phyloP scores from a whole-genome alignment of 352 stramenopile genomes.

The Globisporangium perplexum region DNA sequence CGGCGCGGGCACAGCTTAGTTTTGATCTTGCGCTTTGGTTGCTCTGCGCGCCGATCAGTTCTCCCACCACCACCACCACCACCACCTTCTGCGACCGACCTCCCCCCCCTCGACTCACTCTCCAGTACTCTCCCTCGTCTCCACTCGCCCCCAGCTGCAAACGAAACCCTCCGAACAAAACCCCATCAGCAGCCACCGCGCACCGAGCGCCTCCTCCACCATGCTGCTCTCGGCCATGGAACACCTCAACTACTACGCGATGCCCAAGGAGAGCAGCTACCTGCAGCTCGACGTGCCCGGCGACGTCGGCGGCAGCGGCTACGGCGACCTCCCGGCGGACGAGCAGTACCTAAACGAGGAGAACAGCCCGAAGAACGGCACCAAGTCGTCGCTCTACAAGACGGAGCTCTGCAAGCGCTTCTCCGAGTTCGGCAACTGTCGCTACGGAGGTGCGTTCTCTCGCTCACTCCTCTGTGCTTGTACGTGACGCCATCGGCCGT shows the following conservation, averaged over 20 bases:
- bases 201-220: neutral
- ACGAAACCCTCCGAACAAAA: too few relatives aligned
- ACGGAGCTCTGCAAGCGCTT: slow-evolving; percentile 87
- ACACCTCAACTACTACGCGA: slow-evolving; percentile 79
- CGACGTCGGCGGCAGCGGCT: slow-evolving; percentile 23
- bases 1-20: slow-evolving; percentile 7
- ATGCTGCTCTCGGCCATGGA: slow-evolving; percentile 84
- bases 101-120: neutral
- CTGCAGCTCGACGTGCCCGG: slow-evolving; percentile 49
- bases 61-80: neutral
- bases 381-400: slow-evolving; percentile 85
- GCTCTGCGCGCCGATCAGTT: neutral
- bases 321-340: slow-evolving; percentile 34
- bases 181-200: neutral
- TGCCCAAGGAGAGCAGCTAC: slow-evolving; percentile 59
- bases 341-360: slow-evolving; percentile 73
- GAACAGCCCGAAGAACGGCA: slow-evolving; percentile 80
- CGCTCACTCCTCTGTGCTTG: neutral
- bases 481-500: neutral
- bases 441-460: slow-evolving; percentile 60
- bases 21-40: slow-evolving; percentile 15
- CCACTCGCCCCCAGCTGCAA: too few relatives aligned
- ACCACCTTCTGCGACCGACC: neutral
- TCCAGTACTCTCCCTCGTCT: too few relatives aligned
- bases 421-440: slow-evolving; percentile 82